Evolutionary conservation across 192 early-diverging fungal genomes (phyloP).

Genomic region (Coemansia sp.): DNA sequence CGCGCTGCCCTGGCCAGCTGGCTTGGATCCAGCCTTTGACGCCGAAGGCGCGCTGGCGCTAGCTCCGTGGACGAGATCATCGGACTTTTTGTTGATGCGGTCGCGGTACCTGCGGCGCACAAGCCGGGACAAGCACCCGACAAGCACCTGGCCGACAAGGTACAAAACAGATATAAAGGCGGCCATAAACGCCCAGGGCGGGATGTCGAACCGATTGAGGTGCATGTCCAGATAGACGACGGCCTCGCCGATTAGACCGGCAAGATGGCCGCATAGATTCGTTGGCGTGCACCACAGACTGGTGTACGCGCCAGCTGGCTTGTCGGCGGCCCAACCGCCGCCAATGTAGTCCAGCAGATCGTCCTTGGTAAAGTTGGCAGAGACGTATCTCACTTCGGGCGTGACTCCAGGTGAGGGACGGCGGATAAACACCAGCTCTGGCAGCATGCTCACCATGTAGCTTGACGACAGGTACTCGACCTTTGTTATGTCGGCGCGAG

Average conservation of each 20-base stretch:
- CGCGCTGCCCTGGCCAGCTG: constrained; percentile 14
- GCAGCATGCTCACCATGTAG: constrained; percentile 44
- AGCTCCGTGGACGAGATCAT: background rate
- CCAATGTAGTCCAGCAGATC: constrained; percentile 43
- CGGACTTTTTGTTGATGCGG: constrained; percentile 15
- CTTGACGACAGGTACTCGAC: constrained; percentile 52
- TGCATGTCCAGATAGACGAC: constrained; percentile 28
- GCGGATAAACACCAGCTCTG: constrained; percentile 38
- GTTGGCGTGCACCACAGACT: constrained; percentile 49
- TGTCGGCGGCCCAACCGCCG: constrained; percentile 30
- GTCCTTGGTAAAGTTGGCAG: constrained; percentile 32
- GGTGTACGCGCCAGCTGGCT: constrained; percentile 30
- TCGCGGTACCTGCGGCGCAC: constrained; percentile 26
- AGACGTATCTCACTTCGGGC: constrained; percentile 33
- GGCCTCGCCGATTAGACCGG: constrained; percentile 36
- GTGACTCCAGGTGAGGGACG: constrained; percentile 19
- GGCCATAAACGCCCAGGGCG: constrained; percentile 49
- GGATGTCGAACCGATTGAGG: constrained; percentile 43
- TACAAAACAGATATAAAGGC: constrained; percentile 40
- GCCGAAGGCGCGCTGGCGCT: background rate
- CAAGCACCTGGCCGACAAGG: constrained; percentile 33
- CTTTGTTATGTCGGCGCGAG: constrained; percentile 32
- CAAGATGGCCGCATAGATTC: constrained; percentile 50
- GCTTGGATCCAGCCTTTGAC: constrained; percentile 10
- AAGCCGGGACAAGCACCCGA: constrained; percentile 12